Evolutionary conservation across 208 protist genomes (phyloP), one percentile per base, ranked within the genome.

Genomic region (Wallacemonas sp.): DNA sequence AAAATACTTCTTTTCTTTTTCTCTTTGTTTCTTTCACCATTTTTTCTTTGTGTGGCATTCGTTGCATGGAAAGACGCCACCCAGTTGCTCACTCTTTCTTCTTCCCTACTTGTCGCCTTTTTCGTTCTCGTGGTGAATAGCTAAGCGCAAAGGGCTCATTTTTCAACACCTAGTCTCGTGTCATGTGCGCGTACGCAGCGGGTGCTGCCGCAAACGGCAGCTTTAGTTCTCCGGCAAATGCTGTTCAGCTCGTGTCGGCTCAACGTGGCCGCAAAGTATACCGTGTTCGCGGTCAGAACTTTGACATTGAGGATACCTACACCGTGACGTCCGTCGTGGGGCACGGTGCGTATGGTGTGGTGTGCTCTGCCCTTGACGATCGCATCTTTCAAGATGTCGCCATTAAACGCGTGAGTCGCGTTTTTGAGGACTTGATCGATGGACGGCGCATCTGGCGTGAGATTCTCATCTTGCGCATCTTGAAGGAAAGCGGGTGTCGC

Each of bases 391-490:
- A 84, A 42, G 83, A 96, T 12, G 97, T 99, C 0, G 98, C 98
- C 14, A 99, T 99, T 47, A 99, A 99, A 70, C 98, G 98, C 45
- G 97, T 99, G 41, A 76, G 61, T 30, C 88, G 95, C 56, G 84
- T 97, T 27, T 99, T 99, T 74, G 86, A 97, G 24, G 91, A 98
- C 59, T 44, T 97, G 1, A 94, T 97, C 31, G 98, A 99, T 62
- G 90, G 93, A 21, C 97, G 98, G 45, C 91, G 98, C 36, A 99
- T 98, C 22, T 88, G 98, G 68, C 89, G 99, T n/a, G 98, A 99
- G 68, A 90, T 99, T 38, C 63, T 94, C 36, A 77, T 99, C 19
- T 70, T 99, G 54, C 71, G 90, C 28, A 73, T 98, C 31, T 86
- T 99, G 21, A 77, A 75, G 47, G 75, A 93, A 39, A 88, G 92